Conservation (phyloP, 257 asterid genomes). For the Craterostigma plantagineum region DNA sequence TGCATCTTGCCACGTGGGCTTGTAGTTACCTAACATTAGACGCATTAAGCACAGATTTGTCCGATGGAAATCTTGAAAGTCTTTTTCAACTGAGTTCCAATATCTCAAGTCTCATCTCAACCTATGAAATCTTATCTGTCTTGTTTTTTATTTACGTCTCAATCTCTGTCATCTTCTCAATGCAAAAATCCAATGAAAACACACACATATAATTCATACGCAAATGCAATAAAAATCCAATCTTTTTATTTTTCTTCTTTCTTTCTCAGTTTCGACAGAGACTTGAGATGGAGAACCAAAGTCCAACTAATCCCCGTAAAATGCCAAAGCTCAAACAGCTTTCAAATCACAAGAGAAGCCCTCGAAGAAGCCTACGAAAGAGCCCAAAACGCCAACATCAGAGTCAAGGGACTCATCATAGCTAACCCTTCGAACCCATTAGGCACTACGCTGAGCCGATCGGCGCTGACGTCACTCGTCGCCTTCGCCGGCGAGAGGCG, state of each 20-base stretch:
- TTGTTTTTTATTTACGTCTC: background rate
- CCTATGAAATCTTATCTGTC: no score
- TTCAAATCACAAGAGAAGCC: constrained; percentile 7
- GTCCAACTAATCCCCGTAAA: constrained; percentile 38
- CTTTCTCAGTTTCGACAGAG: constrained; percentile 59
- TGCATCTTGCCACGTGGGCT: no score
- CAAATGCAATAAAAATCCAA: background rate
- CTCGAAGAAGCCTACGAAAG: no score
- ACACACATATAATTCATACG: no score
- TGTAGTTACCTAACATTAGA: no score
- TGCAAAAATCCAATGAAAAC: no score
- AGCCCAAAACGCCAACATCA: no score
- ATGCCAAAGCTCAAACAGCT: constrained; percentile 42
- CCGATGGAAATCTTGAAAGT: no score
- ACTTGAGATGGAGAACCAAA: constrained; percentile 73
- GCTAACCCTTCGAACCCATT: constrained; percentile 9
- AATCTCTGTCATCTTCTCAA: background rate
- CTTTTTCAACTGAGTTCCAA: no score
- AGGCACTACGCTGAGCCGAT: constrained; percentile 1
- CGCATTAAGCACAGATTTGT: no score
- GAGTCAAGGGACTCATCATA: constrained; percentile 7
- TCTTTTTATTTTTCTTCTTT: background rate
- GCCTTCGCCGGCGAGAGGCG: background rate
- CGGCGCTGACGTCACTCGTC: background rate
- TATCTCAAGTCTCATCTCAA: no score